Conservation (phyloP, 106 monocot genomes). For the Dendrobium nobile region DNA sequence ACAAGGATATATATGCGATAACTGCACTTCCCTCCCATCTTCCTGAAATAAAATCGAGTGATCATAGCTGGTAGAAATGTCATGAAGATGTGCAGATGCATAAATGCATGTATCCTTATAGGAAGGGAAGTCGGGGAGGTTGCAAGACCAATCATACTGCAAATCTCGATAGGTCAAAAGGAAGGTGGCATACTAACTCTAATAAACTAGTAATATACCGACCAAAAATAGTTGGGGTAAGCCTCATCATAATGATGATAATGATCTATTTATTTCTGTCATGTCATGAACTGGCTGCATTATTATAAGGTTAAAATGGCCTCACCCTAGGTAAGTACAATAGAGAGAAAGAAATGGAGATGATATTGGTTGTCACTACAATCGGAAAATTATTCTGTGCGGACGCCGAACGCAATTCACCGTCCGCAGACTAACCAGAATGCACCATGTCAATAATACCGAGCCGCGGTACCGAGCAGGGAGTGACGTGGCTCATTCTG, state of each 20-base stretch:
- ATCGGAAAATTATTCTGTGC: not conserved
- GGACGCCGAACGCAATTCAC: no score
- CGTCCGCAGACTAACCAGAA: no score
- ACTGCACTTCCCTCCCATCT: conserved; percentile 76
- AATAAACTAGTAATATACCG: not conserved
- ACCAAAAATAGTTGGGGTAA: not conserved
- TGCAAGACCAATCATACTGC: not conserved
- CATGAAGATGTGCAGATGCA: not conserved
- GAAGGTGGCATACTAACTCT: not conserved
- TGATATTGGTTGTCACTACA: not conserved
- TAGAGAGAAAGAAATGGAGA: not conserved
- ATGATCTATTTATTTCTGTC: not conserved
- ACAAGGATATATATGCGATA: conserved; percentile 76
- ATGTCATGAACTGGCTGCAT: not conserved
- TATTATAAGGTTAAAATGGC: not conserved
- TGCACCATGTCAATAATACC: no score
- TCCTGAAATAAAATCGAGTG: conserved; percentile 34
- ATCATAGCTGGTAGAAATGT: conserved; percentile 3
- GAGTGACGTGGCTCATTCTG: no score
- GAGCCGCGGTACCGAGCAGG: no score
- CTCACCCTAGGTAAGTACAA: not conserved
- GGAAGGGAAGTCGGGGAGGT: not conserved
- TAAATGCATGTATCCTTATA: not conserved
- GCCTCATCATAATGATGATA: not conserved
- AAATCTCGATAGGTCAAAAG: not conserved